Evolutionary conservation across 2,329 filamentous ascomycete genomes (phyloP).

Genomic region (Botrytis fabae): DNA sequence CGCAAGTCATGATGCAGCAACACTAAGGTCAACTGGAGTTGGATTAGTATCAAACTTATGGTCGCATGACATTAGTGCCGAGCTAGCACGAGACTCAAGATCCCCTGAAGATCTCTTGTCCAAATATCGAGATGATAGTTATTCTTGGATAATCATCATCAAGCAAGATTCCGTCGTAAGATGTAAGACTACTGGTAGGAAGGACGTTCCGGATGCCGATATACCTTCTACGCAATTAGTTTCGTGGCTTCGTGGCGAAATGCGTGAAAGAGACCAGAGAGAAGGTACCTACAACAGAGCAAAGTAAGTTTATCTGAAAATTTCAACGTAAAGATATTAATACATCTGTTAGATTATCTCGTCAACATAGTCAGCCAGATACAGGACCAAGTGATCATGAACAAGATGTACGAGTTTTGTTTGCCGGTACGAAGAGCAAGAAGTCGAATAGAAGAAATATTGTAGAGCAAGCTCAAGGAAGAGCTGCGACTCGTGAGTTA

Average conservation of each 20-base stretch:
- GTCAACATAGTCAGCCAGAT: conserved; percentile 35
- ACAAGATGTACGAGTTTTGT: conserved; percentile 81
- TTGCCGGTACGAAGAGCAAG: conserved; percentile 80
- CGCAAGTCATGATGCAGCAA: conserved; percentile 77
- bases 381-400: conserved; percentile 47
- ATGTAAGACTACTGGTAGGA: conserved; percentile 74
- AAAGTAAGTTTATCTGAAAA: conserved; percentile 21
- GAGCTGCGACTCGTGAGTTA: conserved; percentile 50
- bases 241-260: conserved; percentile 77
- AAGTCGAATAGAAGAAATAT: conserved; percentile 88
- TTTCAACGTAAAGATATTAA: not conserved
- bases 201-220: conserved; percentile 74
- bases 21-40: conserved; percentile 74
- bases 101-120: conserved; percentile 78
- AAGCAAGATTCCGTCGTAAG: conserved; percentile 78
- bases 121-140: conserved; percentile 72
- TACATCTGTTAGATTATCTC: conserved; percentile 35
- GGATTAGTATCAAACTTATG: conserved; percentile 79
- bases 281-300: conserved; percentile 51
- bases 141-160: conserved; percentile 86
- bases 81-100: conserved; percentile 77
- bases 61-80: conserved; percentile 80
- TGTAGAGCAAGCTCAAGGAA: conserved; percentile 71
- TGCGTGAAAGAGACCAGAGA: conserved; percentile 73
- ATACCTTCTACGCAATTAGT: conserved; percentile 71